These are phyloP conservation scores for Mycena polygramma DNA, from an alignment of 768 basidiomycete species.

Conservation along the genomic window DNA sequence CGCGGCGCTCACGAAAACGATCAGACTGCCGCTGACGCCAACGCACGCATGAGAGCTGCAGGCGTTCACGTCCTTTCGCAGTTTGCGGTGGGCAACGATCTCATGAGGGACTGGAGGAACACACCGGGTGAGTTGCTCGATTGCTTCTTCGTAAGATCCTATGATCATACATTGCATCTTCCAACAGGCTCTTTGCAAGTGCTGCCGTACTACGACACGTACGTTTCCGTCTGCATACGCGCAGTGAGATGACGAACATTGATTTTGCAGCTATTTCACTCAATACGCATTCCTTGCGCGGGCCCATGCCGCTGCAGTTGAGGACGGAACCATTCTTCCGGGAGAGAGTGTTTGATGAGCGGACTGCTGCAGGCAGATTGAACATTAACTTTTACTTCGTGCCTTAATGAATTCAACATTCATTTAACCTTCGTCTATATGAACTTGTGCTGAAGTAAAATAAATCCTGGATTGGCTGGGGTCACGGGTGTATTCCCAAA, in stretches of 20 bases:
- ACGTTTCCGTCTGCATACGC: conserved; percentile 33
- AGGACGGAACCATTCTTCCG: conserved; percentile 41
- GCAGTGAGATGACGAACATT: neutral
- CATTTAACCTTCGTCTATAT: too few species aligned
- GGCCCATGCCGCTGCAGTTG: conserved; percentile 47
- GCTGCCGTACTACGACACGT: conserved; percentile 62
- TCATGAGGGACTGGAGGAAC: conserved; percentile 66
- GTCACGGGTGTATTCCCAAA: too few species aligned
- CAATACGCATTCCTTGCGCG: conserved; percentile 49
- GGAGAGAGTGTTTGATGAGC: conserved; percentile 32
- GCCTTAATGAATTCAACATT: too few species aligned
- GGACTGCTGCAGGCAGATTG: too few species aligned
- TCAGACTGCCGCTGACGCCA: conserved; percentile 58
- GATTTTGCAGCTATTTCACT: conserved; percentile 44
- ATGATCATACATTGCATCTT: too few species aligned
- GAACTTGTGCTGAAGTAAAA: too few species aligned
- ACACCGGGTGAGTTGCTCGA: conserved; percentile 43
- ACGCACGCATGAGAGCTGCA: conserved; percentile 62
- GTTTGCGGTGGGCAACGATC: conserved; percentile 59
- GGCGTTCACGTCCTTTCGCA: conserved; percentile 61
- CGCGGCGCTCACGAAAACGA: too few species aligned
- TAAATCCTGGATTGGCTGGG: too few species aligned
- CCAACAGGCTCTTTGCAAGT: conserved; percentile 47
- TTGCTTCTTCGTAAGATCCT: too few species aligned
- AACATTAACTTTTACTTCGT: too few species aligned